Conservation (phyloP, 345 rosid species). For the Kandelia obovata region DNA sequence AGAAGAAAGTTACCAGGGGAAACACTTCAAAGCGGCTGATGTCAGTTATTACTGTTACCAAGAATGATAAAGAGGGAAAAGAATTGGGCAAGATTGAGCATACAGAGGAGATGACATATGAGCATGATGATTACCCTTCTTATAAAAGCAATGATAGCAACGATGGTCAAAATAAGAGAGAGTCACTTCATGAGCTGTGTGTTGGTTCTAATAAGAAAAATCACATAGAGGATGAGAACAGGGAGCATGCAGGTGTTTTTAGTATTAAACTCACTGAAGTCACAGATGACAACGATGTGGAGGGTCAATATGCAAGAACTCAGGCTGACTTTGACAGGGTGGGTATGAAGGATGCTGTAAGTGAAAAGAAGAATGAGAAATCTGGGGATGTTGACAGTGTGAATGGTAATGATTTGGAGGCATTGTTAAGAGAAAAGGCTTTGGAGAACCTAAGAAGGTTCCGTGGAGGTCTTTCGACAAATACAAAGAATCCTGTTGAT, state of each 20-base stretch:
- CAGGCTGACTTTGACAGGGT: slow-evolving; percentile 20
- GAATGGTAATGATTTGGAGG: slow-evolving; percentile 53
- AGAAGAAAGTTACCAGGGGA: slow-evolving; percentile 33
- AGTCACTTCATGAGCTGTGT: slow-evolving; percentile 20
- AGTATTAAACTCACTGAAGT: slow-evolving; percentile 14
- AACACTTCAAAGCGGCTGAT: slow-evolving; percentile 42
- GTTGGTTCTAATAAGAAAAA: slow-evolving; percentile 21
- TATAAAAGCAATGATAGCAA: slow-evolving; percentile 42
- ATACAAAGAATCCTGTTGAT: slow-evolving; percentile 13
- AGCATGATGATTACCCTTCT: slow-evolving; percentile 55
- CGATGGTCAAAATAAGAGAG: slow-evolving; percentile 36
- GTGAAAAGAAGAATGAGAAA: slow-evolving; percentile 17
- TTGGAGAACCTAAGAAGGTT: slow-evolving; percentile 69
- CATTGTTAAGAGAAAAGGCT: slow-evolving; percentile 63
- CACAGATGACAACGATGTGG: slow-evolving; percentile 19
- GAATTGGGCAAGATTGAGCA: slow-evolving; percentile 30
- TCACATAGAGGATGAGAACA: slow-evolving; percentile 28
- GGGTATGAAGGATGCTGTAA: slow-evolving; percentile 18
- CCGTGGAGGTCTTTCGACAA: slow-evolving; percentile 36
- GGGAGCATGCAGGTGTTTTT: slow-evolving; percentile 29
- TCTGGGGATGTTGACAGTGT: slow-evolving; percentile 19
- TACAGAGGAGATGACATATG: slow-evolving; percentile 47
- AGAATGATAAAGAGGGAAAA: slow-evolving; percentile 24
- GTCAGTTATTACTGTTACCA: slow-evolving; percentile 49
- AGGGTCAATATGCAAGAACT: slow-evolving; percentile 9